These are phyloP conservation scores for Gautieria morchelliformis DNA, from an alignment of 768 basidiomycete genomes.

Conservation along the genomic window DNA sequence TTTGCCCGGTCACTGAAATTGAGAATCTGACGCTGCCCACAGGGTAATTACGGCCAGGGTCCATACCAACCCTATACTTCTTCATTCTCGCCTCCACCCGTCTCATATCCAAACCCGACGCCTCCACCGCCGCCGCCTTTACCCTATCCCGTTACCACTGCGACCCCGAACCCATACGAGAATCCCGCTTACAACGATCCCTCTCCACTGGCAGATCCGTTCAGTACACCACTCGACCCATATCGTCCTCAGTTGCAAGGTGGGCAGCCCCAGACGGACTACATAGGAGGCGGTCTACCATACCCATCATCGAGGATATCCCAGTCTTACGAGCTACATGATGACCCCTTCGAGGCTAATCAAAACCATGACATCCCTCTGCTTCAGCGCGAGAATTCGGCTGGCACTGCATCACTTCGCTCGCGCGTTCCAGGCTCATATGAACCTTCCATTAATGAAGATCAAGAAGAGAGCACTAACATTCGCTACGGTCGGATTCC, in stretches of 20 bases:
- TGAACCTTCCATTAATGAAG: conserved; percentile 15
- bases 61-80: not conserved
- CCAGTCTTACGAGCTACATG: conserved; percentile 31
- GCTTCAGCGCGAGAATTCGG: conserved; percentile 33
- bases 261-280: not conserved
- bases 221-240: conserved; percentile 2
- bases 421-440: conserved; percentile 34
- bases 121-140: conserved; percentile 3
- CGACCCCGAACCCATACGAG: conserved; percentile 15
- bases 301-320: conserved; percentile 15
- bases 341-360: conserved; percentile 32
- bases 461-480: conserved; percentile 37
- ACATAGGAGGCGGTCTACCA: conserved; percentile 13
- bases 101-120: conserved; percentile 7
- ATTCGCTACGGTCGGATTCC: conserved; percentile 88
- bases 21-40: no score
- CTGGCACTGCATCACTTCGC: conserved; percentile 19
- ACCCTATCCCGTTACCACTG: conserved; percentile 14
- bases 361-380: conserved; percentile 58
- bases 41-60: no score
- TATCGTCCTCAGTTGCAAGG: not conserved
- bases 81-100: conserved; percentile 15
- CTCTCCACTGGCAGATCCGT: conserved; percentile 7
- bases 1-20: no score
- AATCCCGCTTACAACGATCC: conserved; percentile 12